phyloP scores from a whole-genome alignment of 257 asterid genomes.

The Solanum ossicruentum region DNA sequence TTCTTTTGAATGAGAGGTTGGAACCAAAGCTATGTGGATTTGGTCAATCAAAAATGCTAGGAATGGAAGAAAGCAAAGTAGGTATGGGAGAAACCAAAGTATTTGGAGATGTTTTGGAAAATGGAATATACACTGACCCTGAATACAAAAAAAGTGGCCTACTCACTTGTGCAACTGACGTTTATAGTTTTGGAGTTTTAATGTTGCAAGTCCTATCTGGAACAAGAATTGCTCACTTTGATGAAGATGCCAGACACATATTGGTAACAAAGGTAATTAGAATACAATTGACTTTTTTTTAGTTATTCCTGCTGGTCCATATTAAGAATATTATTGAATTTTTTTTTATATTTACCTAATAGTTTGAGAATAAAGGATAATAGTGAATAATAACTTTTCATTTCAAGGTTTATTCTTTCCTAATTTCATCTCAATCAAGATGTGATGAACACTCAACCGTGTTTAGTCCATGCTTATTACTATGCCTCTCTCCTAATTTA shows the following conservation, averaged over 20 bases:
- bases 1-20: conserved; percentile 49
- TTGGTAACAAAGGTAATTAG: conserved; percentile 52
- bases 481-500: neutral
- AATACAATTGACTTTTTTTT: neutral
- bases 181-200: conserved; percentile 73
- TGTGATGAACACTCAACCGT: neutral
- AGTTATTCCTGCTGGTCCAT: too few species aligned
- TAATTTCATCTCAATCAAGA: neutral
- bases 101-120: conserved; percentile 65
- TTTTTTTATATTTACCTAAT: too few species aligned
- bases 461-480: neutral
- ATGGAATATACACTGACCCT: conserved; percentile 73
- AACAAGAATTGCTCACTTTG: conserved; percentile 48
- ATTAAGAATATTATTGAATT: too few species aligned
- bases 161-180: conserved; percentile 65
- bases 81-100: conserved; percentile 67
- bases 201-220: conserved; percentile 65
- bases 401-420: neutral
- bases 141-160: conserved; percentile 77
- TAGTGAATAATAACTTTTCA: too few species aligned
- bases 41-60: conserved; percentile 58
- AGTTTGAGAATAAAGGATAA: too few species aligned
- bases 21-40: conserved; percentile 67
- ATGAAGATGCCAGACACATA: conserved; percentile 47
- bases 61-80: conserved; percentile 55